Evolutionary conservation across 257 asterid genomes (phyloP).

Genomic region (Jaltomata sinuosa): DNA sequence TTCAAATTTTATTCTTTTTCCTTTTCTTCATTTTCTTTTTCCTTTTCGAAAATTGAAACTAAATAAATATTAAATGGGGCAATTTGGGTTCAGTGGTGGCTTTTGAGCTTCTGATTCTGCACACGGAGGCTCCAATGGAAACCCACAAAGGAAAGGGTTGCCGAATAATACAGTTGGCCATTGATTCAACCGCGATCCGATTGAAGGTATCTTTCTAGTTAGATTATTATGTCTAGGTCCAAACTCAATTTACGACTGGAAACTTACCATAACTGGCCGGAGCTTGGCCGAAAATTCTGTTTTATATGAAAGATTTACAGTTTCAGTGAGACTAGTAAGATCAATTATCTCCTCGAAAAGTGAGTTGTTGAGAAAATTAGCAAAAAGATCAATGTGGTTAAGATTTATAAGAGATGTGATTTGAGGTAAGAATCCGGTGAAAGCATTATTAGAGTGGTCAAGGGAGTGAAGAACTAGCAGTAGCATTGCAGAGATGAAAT

Average conservation of each 20-base stretch:
- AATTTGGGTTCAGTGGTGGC: no score
- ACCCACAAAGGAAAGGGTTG: conserved; percentile 80
- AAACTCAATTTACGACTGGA: conserved; percentile 73
- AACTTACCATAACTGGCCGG: conserved; percentile 70
- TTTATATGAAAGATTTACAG: conserved; percentile 79
- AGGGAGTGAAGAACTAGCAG: conserved; percentile 17
- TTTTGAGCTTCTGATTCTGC: conserved; percentile 50
- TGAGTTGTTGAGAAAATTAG: conserved; percentile 60
- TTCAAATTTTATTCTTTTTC: no score
- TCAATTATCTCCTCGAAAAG: conserved; percentile 46
- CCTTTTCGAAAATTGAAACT: no score
- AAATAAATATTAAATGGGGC: no score
- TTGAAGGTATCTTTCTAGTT: conserved; percentile 77
- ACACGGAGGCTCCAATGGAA: conserved; percentile 57
- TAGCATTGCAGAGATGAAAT: no score
- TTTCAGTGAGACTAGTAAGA: conserved; percentile 34
- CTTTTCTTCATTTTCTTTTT: no score
- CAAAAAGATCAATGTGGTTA: conserved; percentile 63
- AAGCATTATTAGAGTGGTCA: conserved; percentile 62
- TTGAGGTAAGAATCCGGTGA: conserved; percentile 71
- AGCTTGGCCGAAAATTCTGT: conserved; percentile 63
- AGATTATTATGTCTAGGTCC: conserved; percentile 68
- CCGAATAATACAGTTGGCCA: conserved; percentile 96
- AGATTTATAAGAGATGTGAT: conserved; percentile 49
- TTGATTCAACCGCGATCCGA: conserved; percentile 78